Conservation (phyloP, 2,329 filamentous ascomycete species). For the Cladosporium sp. region DNA sequence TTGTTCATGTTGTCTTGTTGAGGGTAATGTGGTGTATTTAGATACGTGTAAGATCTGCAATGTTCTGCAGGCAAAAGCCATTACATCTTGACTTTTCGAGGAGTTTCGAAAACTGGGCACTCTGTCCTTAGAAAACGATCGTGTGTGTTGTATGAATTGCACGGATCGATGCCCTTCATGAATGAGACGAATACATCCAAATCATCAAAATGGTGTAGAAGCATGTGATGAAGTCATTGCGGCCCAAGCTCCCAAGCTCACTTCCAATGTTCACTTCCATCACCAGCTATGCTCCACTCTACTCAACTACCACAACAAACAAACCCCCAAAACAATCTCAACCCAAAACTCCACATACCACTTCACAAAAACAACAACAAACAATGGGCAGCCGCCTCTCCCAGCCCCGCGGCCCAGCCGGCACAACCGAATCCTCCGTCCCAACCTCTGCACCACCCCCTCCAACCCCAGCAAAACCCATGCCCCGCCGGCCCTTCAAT, state of each 20-base stretch:
- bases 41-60: not conserved
- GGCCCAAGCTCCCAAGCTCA: conserved; percentile 15
- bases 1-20: not conserved
- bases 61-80: not conserved
- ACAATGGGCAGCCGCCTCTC: conserved; percentile 52
- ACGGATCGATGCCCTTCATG: not conserved
- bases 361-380: not conserved
- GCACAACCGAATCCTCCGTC: conserved; percentile 41
- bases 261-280: conserved; percentile 7
- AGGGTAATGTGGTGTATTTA: not conserved
- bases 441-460: conserved; percentile 34
- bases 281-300: not conserved
- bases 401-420: conserved; percentile 46
- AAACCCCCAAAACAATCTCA: too few species aligned
- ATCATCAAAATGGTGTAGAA: not conserved
- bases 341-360: not conserved
- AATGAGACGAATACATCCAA: not conserved
- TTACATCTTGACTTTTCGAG: not conserved
- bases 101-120: not conserved
- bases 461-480: conserved; percentile 37
- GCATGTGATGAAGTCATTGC: conserved; percentile 15
- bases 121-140: not conserved
- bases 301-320: not conserved
- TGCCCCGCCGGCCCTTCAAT: conserved; percentile 36
- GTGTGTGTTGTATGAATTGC: not conserved